Evolutionary conservation across 140 eudicot species (phyloP).

Genomic region (Flaveria floridana): DNA sequence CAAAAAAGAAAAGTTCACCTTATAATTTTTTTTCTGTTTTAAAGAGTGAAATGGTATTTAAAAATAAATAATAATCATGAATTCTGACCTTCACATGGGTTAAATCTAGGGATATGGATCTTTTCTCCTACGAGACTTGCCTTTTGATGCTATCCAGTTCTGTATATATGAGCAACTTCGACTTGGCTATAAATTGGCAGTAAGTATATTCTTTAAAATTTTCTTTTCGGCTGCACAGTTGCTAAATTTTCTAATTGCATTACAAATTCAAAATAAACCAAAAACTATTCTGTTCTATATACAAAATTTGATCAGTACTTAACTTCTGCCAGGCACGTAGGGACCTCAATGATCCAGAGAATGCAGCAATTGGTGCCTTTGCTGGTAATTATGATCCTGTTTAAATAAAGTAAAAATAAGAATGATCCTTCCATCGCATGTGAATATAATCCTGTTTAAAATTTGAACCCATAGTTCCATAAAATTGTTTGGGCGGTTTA

Average conservation of each 20-base stretch:
- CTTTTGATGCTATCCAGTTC: conserved; percentile 97
- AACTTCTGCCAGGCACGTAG: conserved; percentile 66
- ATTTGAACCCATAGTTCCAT: conserved; percentile 3
- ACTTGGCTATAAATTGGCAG: conserved; percentile 86
- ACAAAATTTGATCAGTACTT: conserved; percentile 22
- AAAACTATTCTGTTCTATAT: background rate
- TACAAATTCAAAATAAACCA: conserved; percentile 1
- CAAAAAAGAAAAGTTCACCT: background rate
- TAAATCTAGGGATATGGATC: conserved; percentile 81
- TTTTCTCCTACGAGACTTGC: conserved; percentile 92
- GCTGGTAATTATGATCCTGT: conserved; percentile 56
- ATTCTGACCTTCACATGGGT: conserved; percentile 20
- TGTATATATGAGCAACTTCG: conserved; percentile 97
- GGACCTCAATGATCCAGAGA: conserved; percentile 90
- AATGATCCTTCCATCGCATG: background rate
- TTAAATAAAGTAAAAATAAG: background rate
- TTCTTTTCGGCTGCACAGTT: conserved; percentile 9
- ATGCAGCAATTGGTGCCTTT: conserved; percentile 95
- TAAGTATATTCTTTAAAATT: conserved; percentile 34
- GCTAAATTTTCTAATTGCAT: conserved; percentile 9
- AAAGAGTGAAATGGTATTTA: background rate
- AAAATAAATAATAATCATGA: background rate
- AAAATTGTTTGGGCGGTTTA: background rate
- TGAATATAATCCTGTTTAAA: background rate
- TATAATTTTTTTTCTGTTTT: background rate